Conservation (phyloP, 2,329 filamentous ascomycete genomes). For the Dichotomopilus funicola region DNA sequence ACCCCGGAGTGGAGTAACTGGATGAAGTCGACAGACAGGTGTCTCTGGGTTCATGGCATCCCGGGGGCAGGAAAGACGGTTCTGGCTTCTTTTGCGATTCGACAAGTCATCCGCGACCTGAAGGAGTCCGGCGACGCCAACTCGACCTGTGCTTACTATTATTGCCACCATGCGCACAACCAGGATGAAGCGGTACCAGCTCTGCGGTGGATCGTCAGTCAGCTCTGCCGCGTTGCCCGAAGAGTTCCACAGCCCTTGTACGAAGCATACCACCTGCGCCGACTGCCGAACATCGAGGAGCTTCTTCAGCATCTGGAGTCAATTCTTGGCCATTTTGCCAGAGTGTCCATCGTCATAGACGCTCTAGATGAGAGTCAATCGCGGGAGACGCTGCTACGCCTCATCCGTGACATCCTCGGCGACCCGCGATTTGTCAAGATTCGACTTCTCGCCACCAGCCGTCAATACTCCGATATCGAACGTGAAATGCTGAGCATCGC, state of each 20-base stretch:
- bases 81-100: not conserved
- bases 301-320: conserved; percentile 16
- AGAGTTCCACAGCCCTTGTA: not conserved
- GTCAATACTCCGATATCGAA: conserved; percentile 26
- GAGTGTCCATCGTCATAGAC: conserved; percentile 26
- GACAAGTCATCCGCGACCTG: no score
- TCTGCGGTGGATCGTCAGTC: conserved; percentile 23
- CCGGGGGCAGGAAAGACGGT: conserved; percentile 12
- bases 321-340: not conserved
- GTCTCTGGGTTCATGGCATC: conserved; percentile 9
- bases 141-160: conserved; percentile 23
- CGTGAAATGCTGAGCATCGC: conserved; percentile 12
- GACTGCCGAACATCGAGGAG: conserved; percentile 13
- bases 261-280: not conserved
- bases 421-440: conserved; percentile 21
- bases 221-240: conserved; percentile 21
- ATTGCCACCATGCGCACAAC: conserved; percentile 24
- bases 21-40: not conserved
- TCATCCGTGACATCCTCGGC: conserved; percentile 23
- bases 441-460: conserved; percentile 27
- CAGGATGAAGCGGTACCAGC: conserved; percentile 26
- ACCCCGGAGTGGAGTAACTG: not conserved
- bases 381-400: conserved; percentile 17
- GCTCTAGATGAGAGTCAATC: conserved; percentile 29
- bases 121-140: no score